Percentiles rank a stretch among this genome's conserved stretches.
These are phyloP conservation scores for Amanita jacksonii DNA, from an alignment of 768 basidiomycete genomes.

Conservation along the genomic window DNA sequence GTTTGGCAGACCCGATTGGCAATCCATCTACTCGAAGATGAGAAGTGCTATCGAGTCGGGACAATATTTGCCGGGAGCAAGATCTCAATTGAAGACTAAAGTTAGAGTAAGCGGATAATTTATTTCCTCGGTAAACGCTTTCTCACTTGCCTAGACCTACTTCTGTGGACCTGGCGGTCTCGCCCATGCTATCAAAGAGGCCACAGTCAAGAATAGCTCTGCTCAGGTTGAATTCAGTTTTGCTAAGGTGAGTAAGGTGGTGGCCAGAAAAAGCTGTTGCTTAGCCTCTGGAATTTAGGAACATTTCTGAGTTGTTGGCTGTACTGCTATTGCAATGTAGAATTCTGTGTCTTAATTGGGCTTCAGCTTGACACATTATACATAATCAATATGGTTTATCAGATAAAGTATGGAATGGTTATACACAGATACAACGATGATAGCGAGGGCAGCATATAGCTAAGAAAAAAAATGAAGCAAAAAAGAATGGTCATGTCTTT, in stretches of 20 bases:
- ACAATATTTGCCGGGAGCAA: conserved; percentile 71
- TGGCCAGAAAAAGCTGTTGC: not conserved
- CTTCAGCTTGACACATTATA: too few relatives aligned
- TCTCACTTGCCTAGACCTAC: conserved; percentile 49
- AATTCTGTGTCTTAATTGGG: too few relatives aligned
- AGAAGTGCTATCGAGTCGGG: conserved; percentile 73
- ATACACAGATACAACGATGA: not conserved
- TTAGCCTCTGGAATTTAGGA: conserved; percentile 27
- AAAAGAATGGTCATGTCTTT: conserved; percentile 7
- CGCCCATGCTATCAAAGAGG: conserved; percentile 69
- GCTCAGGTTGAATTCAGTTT: conserved; percentile 66
- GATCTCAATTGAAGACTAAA: conserved; percentile 71
- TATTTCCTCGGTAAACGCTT: conserved; percentile 2
- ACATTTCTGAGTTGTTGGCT: conserved; percentile 40
- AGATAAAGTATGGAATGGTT: too few relatives aligned
- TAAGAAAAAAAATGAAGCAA: not conserved
- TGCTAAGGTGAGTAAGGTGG: conserved; percentile 47
- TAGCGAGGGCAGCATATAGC: not conserved
- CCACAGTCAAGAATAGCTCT: conserved; percentile 45
- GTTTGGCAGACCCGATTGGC: conserved; percentile 91
- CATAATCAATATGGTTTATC: too few relatives aligned
- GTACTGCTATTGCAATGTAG: not conserved
- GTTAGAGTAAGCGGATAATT: conserved; percentile 45
- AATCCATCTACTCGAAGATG: conserved; percentile 66
- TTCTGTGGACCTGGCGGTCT: conserved; percentile 79